A percentile compares a stretch with the other conserved stretches of the same genome.
These are phyloP conservation scores for Rubroshorea leprosula DNA, from an alignment of 345 rosid genomes.

Conservation along the genomic window DNA sequence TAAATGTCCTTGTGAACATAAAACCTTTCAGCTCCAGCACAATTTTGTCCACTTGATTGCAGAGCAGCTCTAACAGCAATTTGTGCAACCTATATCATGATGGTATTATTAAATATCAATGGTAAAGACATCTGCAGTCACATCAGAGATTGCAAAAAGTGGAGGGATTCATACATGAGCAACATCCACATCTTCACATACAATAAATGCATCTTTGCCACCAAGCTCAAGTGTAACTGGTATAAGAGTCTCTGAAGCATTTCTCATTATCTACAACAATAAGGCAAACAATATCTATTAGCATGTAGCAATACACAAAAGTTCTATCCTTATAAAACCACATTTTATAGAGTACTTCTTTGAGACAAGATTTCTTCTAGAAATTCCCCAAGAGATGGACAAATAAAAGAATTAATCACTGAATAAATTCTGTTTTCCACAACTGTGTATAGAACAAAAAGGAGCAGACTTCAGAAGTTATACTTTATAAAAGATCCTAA, in stretches of 20 bases:
- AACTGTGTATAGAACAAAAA: no score
- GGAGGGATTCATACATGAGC: constrained; percentile 57
- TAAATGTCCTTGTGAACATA: constrained; percentile 80
- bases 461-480: neutral
- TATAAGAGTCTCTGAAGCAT: constrained; percentile 67
- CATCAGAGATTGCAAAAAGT: constrained; percentile 8
- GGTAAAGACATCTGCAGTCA: constrained; percentile 10
- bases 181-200: constrained; percentile 87
- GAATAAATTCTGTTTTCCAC: neutral
- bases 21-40: constrained; percentile 99
- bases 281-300: constrained; percentile 7
- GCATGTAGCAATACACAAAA: neutral
- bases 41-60: constrained; percentile 98
- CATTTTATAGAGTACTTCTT: neutral
- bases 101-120: constrained; percentile 13
- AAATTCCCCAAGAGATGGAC: neutral
- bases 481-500: no score
- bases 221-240: constrained; percentile 98
- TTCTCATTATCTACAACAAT: constrained; percentile 79
- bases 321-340: no score
- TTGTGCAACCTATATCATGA: constrained; percentile 85
- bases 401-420: no score
- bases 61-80: constrained; percentile 85
- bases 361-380: neutral
- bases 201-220: constrained; percentile 92